A percentile compares a stretch with the other conserved stretches of the same genome.
These are phyloP conservation scores for Rhizopogon roseolus DNA, from an alignment of 768 basidiomycete genomes.

Conservation along the genomic window DNA sequence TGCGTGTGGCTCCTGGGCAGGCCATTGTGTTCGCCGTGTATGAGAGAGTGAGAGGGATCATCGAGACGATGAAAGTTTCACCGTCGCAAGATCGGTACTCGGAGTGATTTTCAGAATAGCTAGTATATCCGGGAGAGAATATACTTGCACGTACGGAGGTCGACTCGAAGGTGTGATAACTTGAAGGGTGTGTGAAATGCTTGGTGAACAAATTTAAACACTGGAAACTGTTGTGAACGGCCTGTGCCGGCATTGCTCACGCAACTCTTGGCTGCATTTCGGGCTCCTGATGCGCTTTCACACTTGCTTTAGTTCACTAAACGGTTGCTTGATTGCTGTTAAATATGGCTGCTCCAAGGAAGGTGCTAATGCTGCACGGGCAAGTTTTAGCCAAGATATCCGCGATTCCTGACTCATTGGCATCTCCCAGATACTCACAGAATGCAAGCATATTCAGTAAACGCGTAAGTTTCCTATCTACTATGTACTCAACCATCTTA, in stretches of 20 bases:
- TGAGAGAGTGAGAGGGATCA: slow-evolving; percentile 72
- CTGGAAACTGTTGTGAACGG: not conserved
- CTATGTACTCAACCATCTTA: not conserved
- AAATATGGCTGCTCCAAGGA: slow-evolving; percentile 21
- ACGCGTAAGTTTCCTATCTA: slow-evolving; percentile 40
- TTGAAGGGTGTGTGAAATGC: too few relatives aligned
- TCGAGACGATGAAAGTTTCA: slow-evolving; percentile 63
- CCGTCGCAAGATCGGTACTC: slow-evolving; percentile 62
- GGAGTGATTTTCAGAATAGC: slow-evolving; percentile 36
- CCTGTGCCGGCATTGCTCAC: not conserved
- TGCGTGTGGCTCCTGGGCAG: slow-evolving; percentile 95
- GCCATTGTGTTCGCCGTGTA: slow-evolving; percentile 98
- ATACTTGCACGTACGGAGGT: not conserved
- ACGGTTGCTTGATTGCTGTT: not conserved
- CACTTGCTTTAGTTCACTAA: too few relatives aligned
- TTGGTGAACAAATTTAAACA: too few relatives aligned
- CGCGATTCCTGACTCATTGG: not conserved
- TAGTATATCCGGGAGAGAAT: not conserved
- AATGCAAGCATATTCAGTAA: slow-evolving; percentile 69
- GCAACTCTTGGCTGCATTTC: too few relatives aligned
- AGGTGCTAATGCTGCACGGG: slow-evolving; percentile 46
- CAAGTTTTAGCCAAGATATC: slow-evolving; percentile 10
- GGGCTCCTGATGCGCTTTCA: too few relatives aligned
- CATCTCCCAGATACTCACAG: slow-evolving; percentile 54
- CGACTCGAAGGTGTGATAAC: not conserved